Percentiles rank a stretch among this genome's conserved stretches.
Evolutionary conservation across 192 early-diverging fungal species (phyloP).

Genomic region (Linnemannia schmuckeri): DNA sequence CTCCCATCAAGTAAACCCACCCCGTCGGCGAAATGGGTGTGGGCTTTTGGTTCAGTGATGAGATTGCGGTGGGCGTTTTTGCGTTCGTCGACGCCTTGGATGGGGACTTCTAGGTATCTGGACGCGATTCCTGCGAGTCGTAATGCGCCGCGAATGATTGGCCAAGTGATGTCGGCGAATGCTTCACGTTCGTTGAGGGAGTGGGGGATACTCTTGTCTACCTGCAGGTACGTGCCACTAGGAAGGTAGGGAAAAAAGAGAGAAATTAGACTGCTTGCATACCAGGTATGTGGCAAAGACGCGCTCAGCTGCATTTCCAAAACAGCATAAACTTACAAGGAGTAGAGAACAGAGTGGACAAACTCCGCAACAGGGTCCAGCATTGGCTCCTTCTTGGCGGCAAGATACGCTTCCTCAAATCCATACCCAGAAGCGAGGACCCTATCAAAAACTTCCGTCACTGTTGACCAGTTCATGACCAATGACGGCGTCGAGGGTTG

Average conservation of each 20-base stretch:
- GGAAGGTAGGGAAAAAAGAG: too few species aligned
- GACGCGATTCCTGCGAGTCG: background rate
- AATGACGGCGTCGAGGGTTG: background rate
- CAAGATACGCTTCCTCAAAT: background rate
- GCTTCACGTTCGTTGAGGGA: conserved; percentile 16
- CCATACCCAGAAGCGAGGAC: background rate
- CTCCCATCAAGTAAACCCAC: background rate
- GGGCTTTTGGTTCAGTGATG: background rate
- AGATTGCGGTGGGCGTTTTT: conserved; percentile 9
- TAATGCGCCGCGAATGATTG: conserved; percentile 11
- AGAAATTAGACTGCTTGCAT: background rate
- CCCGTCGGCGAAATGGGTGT: conserved; percentile 3
- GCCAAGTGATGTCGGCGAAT: conserved; percentile 10
- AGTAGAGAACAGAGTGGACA: background rate
- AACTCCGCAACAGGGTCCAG: background rate
- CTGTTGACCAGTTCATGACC: background rate
- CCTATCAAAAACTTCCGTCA: background rate
- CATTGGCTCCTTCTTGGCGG: background rate
- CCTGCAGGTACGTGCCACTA: conserved; percentile 4
- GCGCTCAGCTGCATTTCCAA: too few species aligned
- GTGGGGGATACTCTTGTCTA: conserved; percentile 4
- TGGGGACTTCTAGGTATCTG: conserved; percentile 9
- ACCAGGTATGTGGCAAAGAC: too few species aligned
- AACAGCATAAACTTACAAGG: conserved; percentile 4
- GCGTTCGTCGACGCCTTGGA: conserved; percentile 2